Evolutionary conservation across 163 green algal genomes (phyloP).

Genomic region (Volvox carteri): DNA sequence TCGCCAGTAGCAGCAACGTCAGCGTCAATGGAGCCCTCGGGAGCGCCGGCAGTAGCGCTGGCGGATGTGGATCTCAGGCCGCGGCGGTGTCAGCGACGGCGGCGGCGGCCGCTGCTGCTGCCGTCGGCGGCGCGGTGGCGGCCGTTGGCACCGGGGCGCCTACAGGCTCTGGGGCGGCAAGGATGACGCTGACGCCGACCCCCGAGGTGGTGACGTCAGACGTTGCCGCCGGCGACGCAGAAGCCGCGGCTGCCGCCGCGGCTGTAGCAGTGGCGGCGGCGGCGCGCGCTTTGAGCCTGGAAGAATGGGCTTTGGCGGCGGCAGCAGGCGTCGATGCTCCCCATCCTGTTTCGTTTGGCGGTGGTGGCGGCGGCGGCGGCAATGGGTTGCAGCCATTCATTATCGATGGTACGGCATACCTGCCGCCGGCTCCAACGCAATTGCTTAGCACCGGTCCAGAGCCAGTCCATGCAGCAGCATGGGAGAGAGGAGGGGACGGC

Average conservation of each 20-base stretch:
- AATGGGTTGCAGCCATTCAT: neutral
- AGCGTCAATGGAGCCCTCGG: neutral
- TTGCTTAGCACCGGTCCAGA: neutral
- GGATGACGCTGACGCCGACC: neutral
- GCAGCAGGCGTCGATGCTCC: neutral
- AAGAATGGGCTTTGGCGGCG: conserved; percentile 46
- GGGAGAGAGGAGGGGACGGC: neutral
- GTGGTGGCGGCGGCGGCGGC: neutral
- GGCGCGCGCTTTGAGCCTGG: conserved; percentile 44
- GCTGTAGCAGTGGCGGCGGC: conserved; percentile 28
- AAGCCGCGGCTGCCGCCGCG: neutral
- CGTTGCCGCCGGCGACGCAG: neutral
- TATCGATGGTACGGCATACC: neutral
- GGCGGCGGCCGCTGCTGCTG: neutral
- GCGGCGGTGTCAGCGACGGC: neutral
- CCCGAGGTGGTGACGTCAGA: neutral
- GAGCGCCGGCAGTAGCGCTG: neutral
- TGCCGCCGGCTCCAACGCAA: neutral
- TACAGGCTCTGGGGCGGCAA: neutral
- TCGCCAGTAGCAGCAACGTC: neutral
- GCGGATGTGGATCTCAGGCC: neutral
- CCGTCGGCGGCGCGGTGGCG: neutral
- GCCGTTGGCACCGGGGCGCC: neutral
- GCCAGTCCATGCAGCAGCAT: neutral
- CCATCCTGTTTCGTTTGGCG: neutral